Evolutionary conservation across 257 asterid genomes (phyloP), one percentile per base, ranked within the genome.

Genomic region (Paulownia fortunei): DNA sequence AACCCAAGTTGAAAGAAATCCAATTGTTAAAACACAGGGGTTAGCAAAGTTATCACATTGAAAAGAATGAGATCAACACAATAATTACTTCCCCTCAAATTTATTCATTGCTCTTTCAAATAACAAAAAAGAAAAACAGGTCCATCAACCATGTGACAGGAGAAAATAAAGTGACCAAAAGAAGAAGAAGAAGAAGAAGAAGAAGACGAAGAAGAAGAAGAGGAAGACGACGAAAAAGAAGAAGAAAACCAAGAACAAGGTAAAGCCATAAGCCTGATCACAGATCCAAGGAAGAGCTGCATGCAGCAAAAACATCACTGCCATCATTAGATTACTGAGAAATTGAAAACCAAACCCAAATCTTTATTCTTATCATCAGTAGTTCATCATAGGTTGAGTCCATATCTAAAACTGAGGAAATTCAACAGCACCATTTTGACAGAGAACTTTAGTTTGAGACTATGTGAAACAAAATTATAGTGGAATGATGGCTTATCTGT

Each of bases 271-370:
- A 32, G 67, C 81, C 18, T 60, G 51, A 21, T 19, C 11, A 15
- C 0, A 19, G 52, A 64, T 19, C 65, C 78, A 82, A 52, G 72
- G 30, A 79, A 42, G 23, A 46, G 36, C 27, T 30, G 74, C 39
- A 66, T 16, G 34, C 78, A 69, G 55, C 42, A 74, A 69, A 67
- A 15, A 59, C 37, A 39, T 81, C 51, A 54, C 58, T 49, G 63
- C 59, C 60, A 47, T 26, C 46, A 67, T 3, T 19, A 47, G 78
- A 66, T 49, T 49, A 39, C 9, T 41, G 46, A n/a, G 49, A 73
- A 71, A 73, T 34, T 70, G 54, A 62, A 79, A 79, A 80, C 37
- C 72, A 60, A 76, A 34, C 15, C 23, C 52, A 76, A 65, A 15
- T 59, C 18, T 46, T 44, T 69, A 74, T 42, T 39, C 15, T 54